Evolutionary conservation across 78 protist genomes (phyloP).

Genomic region (Dictyostelium purpureum): DNA sequence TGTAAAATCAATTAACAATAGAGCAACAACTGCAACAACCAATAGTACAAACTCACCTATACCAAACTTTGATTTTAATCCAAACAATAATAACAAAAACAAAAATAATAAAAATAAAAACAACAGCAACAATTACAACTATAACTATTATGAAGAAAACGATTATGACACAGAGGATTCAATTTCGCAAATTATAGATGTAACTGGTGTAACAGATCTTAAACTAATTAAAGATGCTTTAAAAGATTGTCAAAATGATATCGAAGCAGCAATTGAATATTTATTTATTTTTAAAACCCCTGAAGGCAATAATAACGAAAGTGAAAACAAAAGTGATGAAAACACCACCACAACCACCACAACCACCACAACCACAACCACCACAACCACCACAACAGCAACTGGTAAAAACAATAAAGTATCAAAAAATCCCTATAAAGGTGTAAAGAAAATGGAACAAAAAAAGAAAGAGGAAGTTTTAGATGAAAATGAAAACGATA

Average conservation of each 20-base stretch:
- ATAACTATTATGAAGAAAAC: not conserved
- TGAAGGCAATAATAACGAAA: not conserved
- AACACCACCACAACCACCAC: constrained; percentile 31
- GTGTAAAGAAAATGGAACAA: not conserved
- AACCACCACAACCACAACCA: constrained; percentile 19
- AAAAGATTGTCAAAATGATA: constrained; percentile 46
- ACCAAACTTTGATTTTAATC: constrained; percentile 7
- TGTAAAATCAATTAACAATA: constrained; percentile 18
- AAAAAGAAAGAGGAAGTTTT: not conserved
- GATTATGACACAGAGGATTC: constrained; percentile 19
- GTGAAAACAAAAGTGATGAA: not conserved
- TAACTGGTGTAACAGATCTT: constrained; percentile 65
- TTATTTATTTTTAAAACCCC: constrained; percentile 1
- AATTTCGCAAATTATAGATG: constrained; percentile 30
- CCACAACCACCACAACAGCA: not conserved
- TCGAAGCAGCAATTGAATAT: constrained; percentile 63
- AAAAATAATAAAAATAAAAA: not conserved
- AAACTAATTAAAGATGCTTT: constrained; percentile 69
- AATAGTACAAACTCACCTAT: not conserved
- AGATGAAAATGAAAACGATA: not conserved
- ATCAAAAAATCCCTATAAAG: constrained; percentile 64
- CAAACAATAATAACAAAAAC: not conserved
- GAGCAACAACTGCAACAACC: not conserved
- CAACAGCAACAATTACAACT: not conserved
- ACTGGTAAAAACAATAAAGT: not conserved